Evolutionary conservation across 257 asterid species (phyloP), one percentile per base, ranked within the genome.

Genomic region (Petrea volubilis): DNA sequence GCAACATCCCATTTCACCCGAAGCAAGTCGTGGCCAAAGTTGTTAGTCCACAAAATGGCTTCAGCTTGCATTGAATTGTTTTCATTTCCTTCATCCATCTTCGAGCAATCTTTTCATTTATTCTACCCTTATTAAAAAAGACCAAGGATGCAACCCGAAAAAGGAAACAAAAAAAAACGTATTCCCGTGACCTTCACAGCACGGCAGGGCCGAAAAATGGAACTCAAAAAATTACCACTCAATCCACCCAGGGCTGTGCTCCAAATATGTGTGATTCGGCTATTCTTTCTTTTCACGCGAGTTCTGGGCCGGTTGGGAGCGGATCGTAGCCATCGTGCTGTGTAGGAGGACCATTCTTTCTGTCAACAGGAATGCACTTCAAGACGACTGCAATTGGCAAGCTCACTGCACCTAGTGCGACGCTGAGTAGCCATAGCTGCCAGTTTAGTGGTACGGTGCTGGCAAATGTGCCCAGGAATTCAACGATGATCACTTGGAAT

Each of bases 401-500:
- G 81, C 93, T 76, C 13, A 82, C 83, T 1, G 91, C 83, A 0
- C 98, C 97, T 14, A 95, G 73, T 13, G 44, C 20, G 60, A 95
- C 58, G 57, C 98, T 90, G 62, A 81, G 69, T 21, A 84, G 25
- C 99, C 99, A 95, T 53, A 95, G 83, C 75, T 84, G 84, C 97
- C 96, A 84, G 83, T 64, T 83, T 34, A 95, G 70, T 0, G 98
- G 99, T 5, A 89, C 87, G 0, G 98, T 95, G 87, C 96, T 87
- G 3, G 99, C 98, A 69, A 95, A 95, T 2, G 96, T 79, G 41
- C 99, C 99, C 36, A 95, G 80, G 78, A 95, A 92, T 68, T 95
- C 94, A 28, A 95, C 96, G 44, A 95, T 92, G 28, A 95, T 71
- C n/a, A 83, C 93, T 83, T 95, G 99, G 83, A 95, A 95, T 46